Evolutionary conservation across 352 stramenopile species (phyloP).

Genomic region (Globisporangium splendens): DNA sequence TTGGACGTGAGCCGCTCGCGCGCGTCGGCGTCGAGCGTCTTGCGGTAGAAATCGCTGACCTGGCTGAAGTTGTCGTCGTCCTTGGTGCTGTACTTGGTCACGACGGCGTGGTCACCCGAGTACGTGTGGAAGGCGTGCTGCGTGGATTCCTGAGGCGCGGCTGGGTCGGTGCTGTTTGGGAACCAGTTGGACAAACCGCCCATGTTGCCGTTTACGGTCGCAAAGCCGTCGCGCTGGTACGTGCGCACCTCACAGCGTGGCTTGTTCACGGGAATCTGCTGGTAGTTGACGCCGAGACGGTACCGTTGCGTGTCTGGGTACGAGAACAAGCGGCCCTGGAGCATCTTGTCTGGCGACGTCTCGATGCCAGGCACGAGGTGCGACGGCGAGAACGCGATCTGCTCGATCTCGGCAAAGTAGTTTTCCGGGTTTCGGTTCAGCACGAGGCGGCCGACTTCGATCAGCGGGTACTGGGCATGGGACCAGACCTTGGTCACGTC

Average conservation of each 20-base stretch:
- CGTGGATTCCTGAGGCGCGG: constrained; percentile 28
- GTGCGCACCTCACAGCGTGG: constrained; percentile 19
- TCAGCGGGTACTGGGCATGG: constrained; percentile 66
- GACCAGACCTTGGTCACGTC: constrained; percentile 92
- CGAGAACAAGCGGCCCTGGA: constrained; percentile 86
- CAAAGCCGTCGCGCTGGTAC: constrained; percentile 85
- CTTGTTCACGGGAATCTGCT: constrained; percentile 86
- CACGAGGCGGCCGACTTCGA: constrained; percentile 84
- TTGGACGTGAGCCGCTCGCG: constrained; percentile 86
- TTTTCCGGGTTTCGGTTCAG: constrained; percentile 91
- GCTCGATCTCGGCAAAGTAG: constrained; percentile 92
- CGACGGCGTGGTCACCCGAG: constrained; percentile 27
- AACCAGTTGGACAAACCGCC: constrained; percentile 78
- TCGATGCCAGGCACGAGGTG: constrained; percentile 90
- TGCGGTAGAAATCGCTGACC: constrained; percentile 77
- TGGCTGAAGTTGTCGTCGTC: constrained; percentile 91
- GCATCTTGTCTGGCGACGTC: constrained; percentile 82
- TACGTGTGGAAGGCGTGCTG: constrained; percentile 27
- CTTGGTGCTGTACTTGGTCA: constrained; percentile 68
- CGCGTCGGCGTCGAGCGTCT: constrained; percentile 62
- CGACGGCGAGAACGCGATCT: constrained; percentile 86
- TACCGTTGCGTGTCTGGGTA: constrained; percentile 87
- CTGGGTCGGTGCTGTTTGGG: constrained; percentile 73
- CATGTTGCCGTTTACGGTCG: constrained; percentile 80
- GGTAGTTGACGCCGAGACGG: constrained; percentile 85